Evolutionary conservation across 2,329 filamentous ascomycete species (phyloP), one percentile per base, ranked within the genome.

Genomic region (Shiraia bambusicola): DNA sequence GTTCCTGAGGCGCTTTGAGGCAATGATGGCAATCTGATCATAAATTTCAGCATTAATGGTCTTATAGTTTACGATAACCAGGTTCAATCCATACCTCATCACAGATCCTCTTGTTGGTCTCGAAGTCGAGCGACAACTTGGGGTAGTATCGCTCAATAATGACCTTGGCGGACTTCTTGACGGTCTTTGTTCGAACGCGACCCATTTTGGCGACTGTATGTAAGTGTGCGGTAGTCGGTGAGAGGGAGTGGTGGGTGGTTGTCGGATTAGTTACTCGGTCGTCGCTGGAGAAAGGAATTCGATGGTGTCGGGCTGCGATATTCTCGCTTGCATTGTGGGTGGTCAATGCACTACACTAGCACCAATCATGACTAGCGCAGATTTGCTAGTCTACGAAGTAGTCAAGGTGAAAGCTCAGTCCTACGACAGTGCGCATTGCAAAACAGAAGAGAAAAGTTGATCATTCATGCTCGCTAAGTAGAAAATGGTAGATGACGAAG

Each of bases 61-160:
- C 34, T n/a, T 31, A 11, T 19, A 29, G 3, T 19, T 19, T 16
- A 12, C 31, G 34, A 13, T 16, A 15, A 12, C 45, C 11, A 8
- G 29, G 16, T 2, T 42, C 16, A 10, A n/a, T 17, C 31, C 50
- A 42, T 35, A 56, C 58, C 58, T 98, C 93, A 90, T 97, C 93
- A 81, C 93, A 97, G 71, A 97, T 94, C 70, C 90, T 83, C 88
- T 96, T 96, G 87, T 96, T 96, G 84, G 88, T 95, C 86, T 98
- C 93, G 81, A 98, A 98, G 82, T 98, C 93, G 72, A 97, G 88
- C 58, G 91, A 96, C 75, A 98, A 83, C 79, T 89, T 90, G 72
- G 93, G 93, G 80, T 95, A 72, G 64, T 71, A 67, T 44, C 68
- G 67, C 87, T 96, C 91, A 78, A 98, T 97, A 81, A 97, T 92